Evolutionary conservation across 805 yeast genomes (phyloP).

Genomic region (Candida sakaeoensis): DNA sequence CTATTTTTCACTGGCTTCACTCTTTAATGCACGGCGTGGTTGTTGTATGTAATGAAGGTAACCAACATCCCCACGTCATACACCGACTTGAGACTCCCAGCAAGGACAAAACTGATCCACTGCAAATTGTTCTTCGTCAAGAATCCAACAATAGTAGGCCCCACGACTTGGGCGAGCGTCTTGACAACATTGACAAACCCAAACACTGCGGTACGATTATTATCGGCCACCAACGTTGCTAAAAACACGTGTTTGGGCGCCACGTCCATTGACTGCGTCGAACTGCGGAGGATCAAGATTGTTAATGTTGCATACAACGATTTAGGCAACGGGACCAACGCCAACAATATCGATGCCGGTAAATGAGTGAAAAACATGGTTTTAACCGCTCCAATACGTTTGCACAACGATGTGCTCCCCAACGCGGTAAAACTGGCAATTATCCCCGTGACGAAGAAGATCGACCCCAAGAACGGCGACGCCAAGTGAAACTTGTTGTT

Average conservation of each 20-base stretch:
- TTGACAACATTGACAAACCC: conserved; percentile 44
- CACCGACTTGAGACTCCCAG: conserved; percentile 35
- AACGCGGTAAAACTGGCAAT: conserved; percentile 38
- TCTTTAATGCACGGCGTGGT: conserved; percentile 17
- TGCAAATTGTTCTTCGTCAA: conserved; percentile 33
- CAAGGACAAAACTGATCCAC: conserved; percentile 41
- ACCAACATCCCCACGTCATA: conserved; percentile 40
- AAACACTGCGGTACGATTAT: conserved; percentile 41
- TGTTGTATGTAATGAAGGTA: conserved; percentile 23
- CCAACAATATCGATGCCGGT: conserved; percentile 38
- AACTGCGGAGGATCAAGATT: conserved; percentile 31
- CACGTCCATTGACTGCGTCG: conserved; percentile 45
- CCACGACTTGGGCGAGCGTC: conserved; percentile 38
- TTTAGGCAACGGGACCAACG: conserved; percentile 36
- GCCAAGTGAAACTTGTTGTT: conserved; percentile 31
- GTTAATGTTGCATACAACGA: conserved; percentile 27
- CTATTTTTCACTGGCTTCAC: neutral
- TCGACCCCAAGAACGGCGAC: conserved; percentile 34
- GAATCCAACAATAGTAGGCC: conserved; percentile 41
- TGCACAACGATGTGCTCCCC: conserved; percentile 41
- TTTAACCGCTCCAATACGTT: conserved; percentile 40
- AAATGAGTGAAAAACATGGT: conserved; percentile 45
- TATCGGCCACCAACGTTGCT: conserved; percentile 36
- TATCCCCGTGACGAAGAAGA: conserved; percentile 37
- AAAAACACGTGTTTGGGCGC: conserved; percentile 48